phyloP scores from a whole-genome alignment of 2,329 filamentous ascomycete species.

The Lithohypha guttulata region DNA sequence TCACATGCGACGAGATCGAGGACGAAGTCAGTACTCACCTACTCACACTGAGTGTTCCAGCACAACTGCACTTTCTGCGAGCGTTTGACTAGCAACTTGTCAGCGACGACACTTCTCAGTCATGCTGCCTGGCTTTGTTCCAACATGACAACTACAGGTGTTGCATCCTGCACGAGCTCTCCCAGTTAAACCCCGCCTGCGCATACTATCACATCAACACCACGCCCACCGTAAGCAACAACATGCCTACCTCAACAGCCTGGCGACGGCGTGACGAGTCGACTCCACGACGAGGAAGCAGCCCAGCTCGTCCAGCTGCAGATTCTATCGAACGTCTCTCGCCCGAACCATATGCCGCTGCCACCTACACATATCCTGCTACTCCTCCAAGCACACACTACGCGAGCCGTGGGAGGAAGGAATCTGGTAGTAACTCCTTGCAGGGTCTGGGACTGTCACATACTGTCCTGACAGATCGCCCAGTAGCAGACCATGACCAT shows the following conservation, averaged over 20 bases:
- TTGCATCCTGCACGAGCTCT: slow-evolving; percentile 5
- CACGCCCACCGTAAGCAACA: background rate
- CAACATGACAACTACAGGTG: slow-evolving; percentile 1
- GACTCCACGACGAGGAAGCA: slow-evolving; percentile 11
- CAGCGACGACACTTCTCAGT: too few species aligned
- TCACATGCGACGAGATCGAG: too few species aligned
- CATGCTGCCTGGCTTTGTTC: slow-evolving; percentile 1
- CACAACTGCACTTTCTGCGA: too few species aligned
- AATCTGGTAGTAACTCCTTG: background rate
- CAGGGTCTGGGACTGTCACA: slow-evolving; percentile 17
- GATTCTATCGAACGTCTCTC: slow-evolving; percentile 20
- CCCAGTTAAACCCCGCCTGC: slow-evolving; percentile 15
- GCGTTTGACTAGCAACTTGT: too few species aligned
- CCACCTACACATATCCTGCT: slow-evolving; percentile 6
- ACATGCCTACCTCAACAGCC: slow-evolving; percentile 20
- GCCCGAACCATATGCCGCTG: slow-evolving; percentile 12
- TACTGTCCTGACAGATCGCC: slow-evolving; percentile 2
- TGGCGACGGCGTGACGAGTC: slow-evolving; percentile 16
- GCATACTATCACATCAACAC: slow-evolving; percentile 2
- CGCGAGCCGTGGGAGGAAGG: slow-evolving; percentile 2
- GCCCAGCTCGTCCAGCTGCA: slow-evolving; percentile 14
- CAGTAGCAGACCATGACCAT: slow-evolving; percentile 15
- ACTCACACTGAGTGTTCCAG: too few species aligned
- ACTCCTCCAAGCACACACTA: slow-evolving; percentile 1
- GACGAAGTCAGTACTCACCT: too few species aligned